Evolutionary conservation across 805 yeast genomes (phyloP).

Genomic region (Starmerella riodocensis): DNA sequence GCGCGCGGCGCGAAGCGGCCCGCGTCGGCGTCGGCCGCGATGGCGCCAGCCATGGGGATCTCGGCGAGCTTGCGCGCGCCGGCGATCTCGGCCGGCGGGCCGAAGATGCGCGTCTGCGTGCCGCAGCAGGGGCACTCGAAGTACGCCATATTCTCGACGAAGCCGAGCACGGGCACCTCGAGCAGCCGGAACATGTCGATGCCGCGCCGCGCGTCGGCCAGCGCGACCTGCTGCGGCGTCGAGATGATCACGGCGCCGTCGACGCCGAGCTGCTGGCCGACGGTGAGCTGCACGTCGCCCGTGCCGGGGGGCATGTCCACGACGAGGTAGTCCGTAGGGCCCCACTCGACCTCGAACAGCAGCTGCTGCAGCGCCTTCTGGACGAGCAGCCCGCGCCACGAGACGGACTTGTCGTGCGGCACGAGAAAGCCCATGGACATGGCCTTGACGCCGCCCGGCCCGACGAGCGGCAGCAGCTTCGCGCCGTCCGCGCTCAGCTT

Average conservation of each 20-base stretch:
- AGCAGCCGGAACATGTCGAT: conserved; percentile 65
- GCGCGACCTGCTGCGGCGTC: conserved; percentile 77
- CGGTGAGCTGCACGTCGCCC: conserved; percentile 72
- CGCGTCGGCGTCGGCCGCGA: conserved; percentile 47
- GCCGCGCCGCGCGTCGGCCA: conserved; percentile 69
- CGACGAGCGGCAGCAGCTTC: conserved; percentile 49
- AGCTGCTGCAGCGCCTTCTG: conserved; percentile 78
- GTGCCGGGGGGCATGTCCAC: conserved; percentile 89
- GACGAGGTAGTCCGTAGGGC: conserved; percentile 44
- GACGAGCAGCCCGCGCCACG: conserved; percentile 79
- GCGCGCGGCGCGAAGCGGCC: conserved; percentile 43
- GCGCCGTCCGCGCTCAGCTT: conserved; percentile 36
- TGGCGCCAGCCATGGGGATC: conserved; percentile 50
- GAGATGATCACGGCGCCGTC: conserved; percentile 74
- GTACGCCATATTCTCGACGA: conserved; percentile 74
- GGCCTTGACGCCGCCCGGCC: conserved; percentile 69
- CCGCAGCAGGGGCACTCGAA: conserved; percentile 63
- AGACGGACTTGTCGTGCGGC: conserved; percentile 49
- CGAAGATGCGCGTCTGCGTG: conserved; percentile 65
- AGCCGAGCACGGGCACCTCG: conserved; percentile 56
- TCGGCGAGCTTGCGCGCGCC: conserved; percentile 46
- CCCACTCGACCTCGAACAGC: conserved; percentile 74
- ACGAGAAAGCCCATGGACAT: conserved; percentile 86
- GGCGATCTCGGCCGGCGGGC: conserved; percentile 46
- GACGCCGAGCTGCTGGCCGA: conserved; percentile 63